Percentiles rank a stretch among this genome's conserved stretches.
phyloP scores from a whole-genome alignment of 1,139 yeast species.

The Lodderomyces elongisporus region DNA sequence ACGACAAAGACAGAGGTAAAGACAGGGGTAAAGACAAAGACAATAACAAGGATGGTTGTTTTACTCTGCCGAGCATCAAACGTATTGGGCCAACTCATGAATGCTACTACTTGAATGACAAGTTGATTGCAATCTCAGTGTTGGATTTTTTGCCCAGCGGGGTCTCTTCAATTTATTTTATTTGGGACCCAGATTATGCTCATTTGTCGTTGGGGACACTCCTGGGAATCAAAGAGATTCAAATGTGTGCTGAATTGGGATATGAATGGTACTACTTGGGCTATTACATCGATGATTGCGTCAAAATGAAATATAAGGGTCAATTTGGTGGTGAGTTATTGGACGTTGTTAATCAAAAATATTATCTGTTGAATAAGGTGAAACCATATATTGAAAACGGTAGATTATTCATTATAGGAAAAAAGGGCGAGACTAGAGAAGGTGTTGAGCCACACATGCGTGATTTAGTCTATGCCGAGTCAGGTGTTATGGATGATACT shows the following conservation, averaged over 20 bases:
- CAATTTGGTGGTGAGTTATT: conserved; percentile 71
- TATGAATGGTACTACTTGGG: conserved; percentile 65
- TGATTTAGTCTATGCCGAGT: conserved; percentile 1
- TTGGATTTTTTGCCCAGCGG: conserved; percentile 74
- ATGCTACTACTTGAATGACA: conserved; percentile 61
- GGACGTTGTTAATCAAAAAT: conserved; percentile 47
- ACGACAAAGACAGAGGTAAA: conserved; percentile 13
- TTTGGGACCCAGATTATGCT: conserved; percentile 82
- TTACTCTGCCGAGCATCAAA: conserved; percentile 3
- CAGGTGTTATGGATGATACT: conserved; percentile 11
- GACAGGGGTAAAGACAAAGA: neutral
- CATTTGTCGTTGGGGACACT: conserved; percentile 71
- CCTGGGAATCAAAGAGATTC: conserved; percentile 68
- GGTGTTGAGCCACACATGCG: conserved; percentile 11
- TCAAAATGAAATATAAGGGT: conserved; percentile 78
- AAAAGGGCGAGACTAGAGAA: conserved; percentile 5
- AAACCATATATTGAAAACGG: conserved; percentile 31
- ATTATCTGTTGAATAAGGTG: conserved; percentile 37
- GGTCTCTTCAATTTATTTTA: conserved; percentile 78
- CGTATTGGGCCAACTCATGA: conserved; percentile 62
- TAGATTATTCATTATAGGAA: conserved; percentile 36
- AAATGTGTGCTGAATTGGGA: conserved; percentile 40
- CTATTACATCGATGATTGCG: conserved; percentile 71
- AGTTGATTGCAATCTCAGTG: conserved; percentile 71
- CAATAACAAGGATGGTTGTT: neutral